Percentiles rank a stretch among this genome's conserved stretches.
These are phyloP conservation scores for Coemansia aciculifera DNA, from an alignment of 192 early-diverging fungal genomes.

Conservation along the genomic window DNA sequence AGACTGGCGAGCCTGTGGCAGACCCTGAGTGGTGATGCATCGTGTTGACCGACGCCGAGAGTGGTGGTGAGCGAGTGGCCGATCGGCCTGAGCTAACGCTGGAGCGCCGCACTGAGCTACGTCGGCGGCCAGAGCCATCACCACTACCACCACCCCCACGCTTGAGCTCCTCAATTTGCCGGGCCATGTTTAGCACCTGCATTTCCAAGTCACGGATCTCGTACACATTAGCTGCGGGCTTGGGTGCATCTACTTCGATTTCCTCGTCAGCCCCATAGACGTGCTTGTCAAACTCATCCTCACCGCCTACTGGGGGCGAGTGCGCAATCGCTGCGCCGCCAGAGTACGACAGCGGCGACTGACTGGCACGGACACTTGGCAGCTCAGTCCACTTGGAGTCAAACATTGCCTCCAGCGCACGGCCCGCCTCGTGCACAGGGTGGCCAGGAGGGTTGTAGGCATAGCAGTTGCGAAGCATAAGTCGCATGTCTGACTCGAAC, in stretches of 20 bases:
- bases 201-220: constrained; percentile 54
- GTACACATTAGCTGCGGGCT: constrained; percentile 34
- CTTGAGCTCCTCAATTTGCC: constrained; percentile 53
- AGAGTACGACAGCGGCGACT: constrained; percentile 29
- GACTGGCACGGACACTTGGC: constrained; percentile 30
- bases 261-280: constrained; percentile 47
- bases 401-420: constrained; percentile 74
- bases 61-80: constrained; percentile 39
- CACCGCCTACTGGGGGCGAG: constrained; percentile 46
- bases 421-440: constrained; percentile 71
- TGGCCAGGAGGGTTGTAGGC: constrained; percentile 71
- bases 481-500: constrained; percentile 73
- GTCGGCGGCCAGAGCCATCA: constrained; percentile 28
- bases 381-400: constrained; percentile 72
- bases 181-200: constrained; percentile 51
- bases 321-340: constrained; percentile 38
- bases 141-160: constrained; percentile 12
- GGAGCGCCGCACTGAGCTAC: constrained; percentile 45
- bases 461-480: constrained; percentile 88
- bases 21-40: constrained; percentile 26
- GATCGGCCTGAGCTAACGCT: constrained; percentile 52
- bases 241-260: constrained; percentile 41
- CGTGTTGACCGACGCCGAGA: constrained; percentile 30
- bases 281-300: constrained; percentile 55
- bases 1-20: constrained; percentile 22